A percentile compares a stretch with the other conserved stretches of the same genome.
phyloP scores from a whole-genome alignment of 2,329 filamentous ascomycete species.

The Neofusicoccum sp. region DNA sequence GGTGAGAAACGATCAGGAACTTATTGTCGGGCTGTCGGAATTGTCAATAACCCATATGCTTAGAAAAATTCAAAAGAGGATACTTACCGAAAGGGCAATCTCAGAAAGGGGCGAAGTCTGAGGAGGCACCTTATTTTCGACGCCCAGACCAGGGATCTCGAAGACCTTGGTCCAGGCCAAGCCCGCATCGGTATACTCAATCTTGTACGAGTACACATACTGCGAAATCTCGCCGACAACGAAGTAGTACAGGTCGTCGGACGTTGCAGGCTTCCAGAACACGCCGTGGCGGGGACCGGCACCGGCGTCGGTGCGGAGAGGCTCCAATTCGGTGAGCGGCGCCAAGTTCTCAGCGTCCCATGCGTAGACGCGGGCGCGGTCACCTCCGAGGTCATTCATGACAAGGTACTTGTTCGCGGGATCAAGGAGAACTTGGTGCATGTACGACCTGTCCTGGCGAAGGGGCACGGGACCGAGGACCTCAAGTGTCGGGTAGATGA shows the following conservation, averaged over 20 bases:
- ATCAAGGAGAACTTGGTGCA: constrained; percentile 68
- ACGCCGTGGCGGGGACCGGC: constrained; percentile 66
- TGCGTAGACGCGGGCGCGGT: constrained; percentile 62
- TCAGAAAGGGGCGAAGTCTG: constrained; percentile 54
- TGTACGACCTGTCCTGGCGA: constrained; percentile 62
- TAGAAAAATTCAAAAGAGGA: neutral
- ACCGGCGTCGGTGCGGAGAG: constrained; percentile 52
- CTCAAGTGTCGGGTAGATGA: constrained; percentile 44
- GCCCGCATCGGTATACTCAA: constrained; percentile 52
- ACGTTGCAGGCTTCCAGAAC: constrained; percentile 49
- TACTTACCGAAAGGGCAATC: constrained; percentile 60
- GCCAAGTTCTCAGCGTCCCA: constrained; percentile 50
- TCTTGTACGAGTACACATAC: constrained; percentile 59
- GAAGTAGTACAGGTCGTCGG: constrained; percentile 49
- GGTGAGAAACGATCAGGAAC: constrained; percentile 69
- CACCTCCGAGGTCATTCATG: constrained; percentile 67
- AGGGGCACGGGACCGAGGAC: constrained; percentile 40
- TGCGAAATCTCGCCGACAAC: constrained; percentile 63
- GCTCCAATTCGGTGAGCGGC: constrained; percentile 50
- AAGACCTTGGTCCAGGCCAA: constrained; percentile 52
- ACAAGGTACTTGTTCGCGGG: constrained; percentile 65
- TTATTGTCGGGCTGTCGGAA: constrained; percentile 50
- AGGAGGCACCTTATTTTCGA: constrained; percentile 25
- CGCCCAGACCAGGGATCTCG: constrained; percentile 46
- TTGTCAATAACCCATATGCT: neutral